phyloP scores from a whole-genome alignment of 192 early-diverging fungal genomes.

The Dissophora ornata region DNA sequence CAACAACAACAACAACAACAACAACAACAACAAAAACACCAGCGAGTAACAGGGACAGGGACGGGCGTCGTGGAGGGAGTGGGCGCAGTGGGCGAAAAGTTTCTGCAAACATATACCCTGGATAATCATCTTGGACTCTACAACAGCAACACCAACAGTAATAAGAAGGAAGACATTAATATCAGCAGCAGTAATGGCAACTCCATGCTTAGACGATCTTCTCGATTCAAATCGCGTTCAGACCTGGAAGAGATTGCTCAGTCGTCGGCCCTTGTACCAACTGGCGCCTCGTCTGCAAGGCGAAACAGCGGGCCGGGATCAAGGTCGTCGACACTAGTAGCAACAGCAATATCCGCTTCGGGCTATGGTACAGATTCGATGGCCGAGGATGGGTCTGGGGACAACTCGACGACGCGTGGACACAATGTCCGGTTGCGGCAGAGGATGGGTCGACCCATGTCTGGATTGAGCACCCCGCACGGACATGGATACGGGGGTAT shows the following conservation, averaged over 20 bases:
- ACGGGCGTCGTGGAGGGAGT: conserved; percentile 4
- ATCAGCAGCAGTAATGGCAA: conserved; percentile 18
- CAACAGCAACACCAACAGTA: conserved; percentile 3
- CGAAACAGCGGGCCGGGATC: conserved; percentile 1
- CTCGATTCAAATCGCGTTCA: conserved; percentile 48
- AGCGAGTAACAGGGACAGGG: background rate
- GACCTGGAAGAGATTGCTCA: conserved; percentile 51
- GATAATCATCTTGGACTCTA: conserved; percentile 35
- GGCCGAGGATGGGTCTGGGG: conserved; percentile 48
- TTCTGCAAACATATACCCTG: conserved; percentile 49
- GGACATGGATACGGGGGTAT: conserved; percentile 8
- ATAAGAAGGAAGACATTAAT: conserved; percentile 8
- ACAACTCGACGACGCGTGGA: conserved; percentile 31
- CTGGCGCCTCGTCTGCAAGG: conserved; percentile 8
- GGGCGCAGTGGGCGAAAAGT: conserved; percentile 44
- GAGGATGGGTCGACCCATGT: conserved; percentile 36
- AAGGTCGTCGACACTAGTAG: background rate
- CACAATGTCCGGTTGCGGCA: conserved; percentile 28
- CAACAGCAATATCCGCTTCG: background rate
- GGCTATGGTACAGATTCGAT: conserved; percentile 53
- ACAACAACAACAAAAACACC: background rate
- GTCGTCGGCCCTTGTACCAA: conserved; percentile 8
- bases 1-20: background rate
- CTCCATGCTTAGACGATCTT: conserved; percentile 37
- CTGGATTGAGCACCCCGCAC: conserved; percentile 17